Percentiles rank a stretch among this genome's conserved stretches.
phyloP scores from a whole-genome alignment of 225 moss, liverwort and hornwort genomes.

The Sphagnum tenellum region DNA sequence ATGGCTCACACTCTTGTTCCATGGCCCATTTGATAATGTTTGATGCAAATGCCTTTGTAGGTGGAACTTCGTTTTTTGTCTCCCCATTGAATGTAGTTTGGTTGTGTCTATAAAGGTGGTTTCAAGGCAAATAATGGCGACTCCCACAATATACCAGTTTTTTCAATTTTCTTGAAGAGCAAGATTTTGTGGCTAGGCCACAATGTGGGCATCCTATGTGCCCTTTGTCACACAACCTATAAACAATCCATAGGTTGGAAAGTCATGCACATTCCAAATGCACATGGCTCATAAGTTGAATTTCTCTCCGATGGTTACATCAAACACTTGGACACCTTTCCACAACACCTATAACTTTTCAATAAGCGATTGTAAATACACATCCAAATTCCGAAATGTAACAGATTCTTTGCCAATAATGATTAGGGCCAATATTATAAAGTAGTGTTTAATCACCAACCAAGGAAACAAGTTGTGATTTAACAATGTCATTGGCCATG shows the following conservation, averaged over 20 bases:
- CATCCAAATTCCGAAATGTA: slow-evolving; percentile 1
- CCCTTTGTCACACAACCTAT: neutral
- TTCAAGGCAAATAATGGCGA: neutral
- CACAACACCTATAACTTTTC: slow-evolving; percentile 3
- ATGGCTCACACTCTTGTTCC: too few species aligned
- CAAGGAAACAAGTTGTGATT: neutral
- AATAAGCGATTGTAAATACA: slow-evolving; percentile 5
- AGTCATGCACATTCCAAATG: slow-evolving; percentile 5
- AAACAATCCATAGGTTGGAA: neutral
- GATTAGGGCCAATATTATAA: neutral
- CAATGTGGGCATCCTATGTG: slow-evolving; percentile 1
- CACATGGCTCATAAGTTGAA: neutral
- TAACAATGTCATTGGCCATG: neutral
- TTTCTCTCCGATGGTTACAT: neutral
- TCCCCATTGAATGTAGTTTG: too few species aligned
- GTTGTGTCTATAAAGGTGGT: too few species aligned
- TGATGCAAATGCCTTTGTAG: too few species aligned
- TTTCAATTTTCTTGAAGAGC: neutral
- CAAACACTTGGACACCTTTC: neutral
- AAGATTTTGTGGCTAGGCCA: neutral
- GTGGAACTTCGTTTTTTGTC: too few species aligned
- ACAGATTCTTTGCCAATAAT: slow-evolving; percentile 2
- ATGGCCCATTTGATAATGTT: too few species aligned
- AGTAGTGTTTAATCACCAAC: neutral
- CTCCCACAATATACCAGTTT: neutral